phyloP scores from a whole-genome alignment of 2,329 filamentous ascomycete genomes.

The Penicillium sp. region DNA sequence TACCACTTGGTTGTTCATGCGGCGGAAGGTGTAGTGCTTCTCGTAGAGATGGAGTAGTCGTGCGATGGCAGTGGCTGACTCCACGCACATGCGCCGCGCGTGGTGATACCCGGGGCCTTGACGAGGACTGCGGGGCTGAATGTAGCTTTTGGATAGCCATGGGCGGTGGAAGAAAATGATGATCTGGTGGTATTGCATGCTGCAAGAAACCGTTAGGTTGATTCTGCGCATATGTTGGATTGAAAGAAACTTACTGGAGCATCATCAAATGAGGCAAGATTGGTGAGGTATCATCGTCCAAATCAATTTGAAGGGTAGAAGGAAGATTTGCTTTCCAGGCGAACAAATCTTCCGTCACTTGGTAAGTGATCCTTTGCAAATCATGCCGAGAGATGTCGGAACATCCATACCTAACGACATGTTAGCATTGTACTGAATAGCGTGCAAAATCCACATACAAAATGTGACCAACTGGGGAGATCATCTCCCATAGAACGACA shows the following conservation, averaged over 20 bases:
- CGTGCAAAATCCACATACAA: slow-evolving; percentile 28
- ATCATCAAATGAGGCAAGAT: slow-evolving; percentile 44
- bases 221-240: not conserved
- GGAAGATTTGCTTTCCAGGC: slow-evolving; percentile 45
- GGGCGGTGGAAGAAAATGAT: slow-evolving; percentile 48
- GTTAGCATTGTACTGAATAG: slow-evolving; percentile 13
- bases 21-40: slow-evolving; percentile 43
- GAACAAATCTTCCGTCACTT: slow-evolving; percentile 41
- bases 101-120: slow-evolving; percentile 48
- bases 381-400: slow-evolving; percentile 41
- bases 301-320: slow-evolving; percentile 37
- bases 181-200: slow-evolving; percentile 48
- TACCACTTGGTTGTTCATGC: slow-evolving; percentile 47
- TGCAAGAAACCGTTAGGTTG: slow-evolving; percentile 15
- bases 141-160: slow-evolving; percentile 46
- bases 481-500: slow-evolving; percentile 46
- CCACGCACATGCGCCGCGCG: slow-evolving; percentile 46
- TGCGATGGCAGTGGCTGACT: slow-evolving; percentile 44
- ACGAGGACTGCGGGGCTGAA: slow-evolving; percentile 42
- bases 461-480: slow-evolving; percentile 45
- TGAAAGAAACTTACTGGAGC: slow-evolving; percentile 35
- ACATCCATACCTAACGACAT: slow-evolving; percentile 34
- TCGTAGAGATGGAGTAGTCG: slow-evolving; percentile 44
- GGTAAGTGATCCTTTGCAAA: slow-evolving; percentile 37
- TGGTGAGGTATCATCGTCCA: slow-evolving; percentile 34